Base-by-base conservation (phyloP, 176 grass and related monocot species). In the Aegilops tauschii region DNA sequence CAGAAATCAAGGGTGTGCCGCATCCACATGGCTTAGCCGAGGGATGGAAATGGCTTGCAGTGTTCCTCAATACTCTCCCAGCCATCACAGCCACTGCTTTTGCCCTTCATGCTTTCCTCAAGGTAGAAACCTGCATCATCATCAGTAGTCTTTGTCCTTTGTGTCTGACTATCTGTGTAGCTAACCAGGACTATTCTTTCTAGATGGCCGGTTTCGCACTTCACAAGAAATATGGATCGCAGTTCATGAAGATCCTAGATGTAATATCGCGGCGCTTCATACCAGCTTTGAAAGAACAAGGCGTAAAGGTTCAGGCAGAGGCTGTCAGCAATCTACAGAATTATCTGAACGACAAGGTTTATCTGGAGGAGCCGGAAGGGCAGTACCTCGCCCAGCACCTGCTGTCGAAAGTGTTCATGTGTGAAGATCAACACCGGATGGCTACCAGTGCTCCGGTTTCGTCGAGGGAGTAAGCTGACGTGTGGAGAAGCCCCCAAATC, bases 31-130 rank as follows among this genome's bases (percentile, higher is more conserved):
- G 96, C 64, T 89, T 98, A 89, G 85, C 89, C 12, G 90, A 96
- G 79, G 93, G 92, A 73, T 98, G 93, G 96, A 90, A 69, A 77
- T 98, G 96, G 96, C 92, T 98, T 56, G 93, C 90, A 0, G 87
- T 86, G 90, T 95, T 92, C 71, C 88, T 96, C 47, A 98, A 98
- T 76, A 21, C 83, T 82, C 92, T 98, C 16, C 93, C 96, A 69
- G 92, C 85, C 69, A 92, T 87, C 35, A 88, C 88, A 89, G 77
- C 88, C 47, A 98, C 88, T 36, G 93, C 92, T 34, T 85, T 28
- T 82, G 96, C 96, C 17, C 89, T 98, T 84, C 92, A 96, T 73
- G 88, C 92, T 61, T 98, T 98, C 84, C 88, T 96, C 30, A 94
- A 91, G 96, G 93, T 95, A 64, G 12, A 76, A 23, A 52, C 25